phyloP scores from a whole-genome alignment of 768 basidiomycete species.

The Butyriboletus loyo region DNA sequence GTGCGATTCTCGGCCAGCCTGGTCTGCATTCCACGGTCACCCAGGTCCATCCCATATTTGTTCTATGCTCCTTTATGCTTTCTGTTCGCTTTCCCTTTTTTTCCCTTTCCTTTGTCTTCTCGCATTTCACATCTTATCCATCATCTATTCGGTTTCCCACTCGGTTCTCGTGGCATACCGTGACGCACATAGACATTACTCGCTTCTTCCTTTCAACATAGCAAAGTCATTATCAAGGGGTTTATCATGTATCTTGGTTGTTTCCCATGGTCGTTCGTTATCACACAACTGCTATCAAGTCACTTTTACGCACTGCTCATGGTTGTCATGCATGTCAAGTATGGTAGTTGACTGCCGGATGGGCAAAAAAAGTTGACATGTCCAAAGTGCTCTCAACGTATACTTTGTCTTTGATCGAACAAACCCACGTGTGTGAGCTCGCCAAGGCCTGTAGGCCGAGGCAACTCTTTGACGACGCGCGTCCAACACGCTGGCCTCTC shows the following conservation, averaged over 20 bases:
- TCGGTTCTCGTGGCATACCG: slow-evolving; percentile 22
- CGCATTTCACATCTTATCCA: slow-evolving; percentile 26
- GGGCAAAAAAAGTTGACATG: slow-evolving; percentile 1
- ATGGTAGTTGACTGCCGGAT: neutral
- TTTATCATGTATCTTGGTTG: slow-evolving; percentile 11
- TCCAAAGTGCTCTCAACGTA: neutral
- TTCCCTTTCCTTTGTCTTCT: slow-evolving; percentile 11
- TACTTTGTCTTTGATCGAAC: too few species aligned
- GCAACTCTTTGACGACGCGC: too few species aligned
- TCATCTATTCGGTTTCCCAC: slow-evolving; percentile 28
- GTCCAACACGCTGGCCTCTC: too few species aligned
- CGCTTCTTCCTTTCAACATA: neutral
- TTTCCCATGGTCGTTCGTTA: slow-evolving; percentile 16
- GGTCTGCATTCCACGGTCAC: neutral
- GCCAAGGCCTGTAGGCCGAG: too few species aligned
- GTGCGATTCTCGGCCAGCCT: slow-evolving; percentile 9
- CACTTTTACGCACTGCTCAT: slow-evolving; percentile 1
- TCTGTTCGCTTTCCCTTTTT: slow-evolving; percentile 19
- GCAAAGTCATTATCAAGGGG: slow-evolving; percentile 13
- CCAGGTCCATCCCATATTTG: slow-evolving; percentile 8
- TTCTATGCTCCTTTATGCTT: slow-evolving; percentile 24
- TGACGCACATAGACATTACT: slow-evolving; percentile 26
- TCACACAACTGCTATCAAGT: slow-evolving; percentile 1
- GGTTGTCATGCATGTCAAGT: slow-evolving; percentile 1
- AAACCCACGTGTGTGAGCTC: too few species aligned